Conservation (phyloP, 1,139 yeast species). For the Suhomyces coccinellae region DNA sequence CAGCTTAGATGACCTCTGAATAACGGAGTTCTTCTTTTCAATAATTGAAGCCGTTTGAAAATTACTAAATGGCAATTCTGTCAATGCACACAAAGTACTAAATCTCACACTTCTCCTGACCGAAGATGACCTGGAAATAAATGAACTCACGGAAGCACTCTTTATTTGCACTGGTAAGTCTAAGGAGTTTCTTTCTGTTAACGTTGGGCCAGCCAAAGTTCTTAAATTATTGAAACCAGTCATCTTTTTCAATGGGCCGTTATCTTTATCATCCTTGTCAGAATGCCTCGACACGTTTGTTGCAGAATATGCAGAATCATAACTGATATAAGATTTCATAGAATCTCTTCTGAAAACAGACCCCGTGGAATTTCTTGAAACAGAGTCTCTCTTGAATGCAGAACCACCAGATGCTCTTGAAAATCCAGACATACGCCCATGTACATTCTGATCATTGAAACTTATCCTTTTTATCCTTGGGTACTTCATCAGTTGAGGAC, state of each 20-base stretch:
- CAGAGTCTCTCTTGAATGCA: conserved; percentile 36
- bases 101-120: conserved; percentile 35
- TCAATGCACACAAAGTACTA: conserved; percentile 43
- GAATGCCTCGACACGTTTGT: conserved; percentile 27
- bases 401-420: conserved; percentile 30
- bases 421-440: conserved; percentile 24
- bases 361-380: conserved; percentile 24
- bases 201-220: conserved; percentile 21
- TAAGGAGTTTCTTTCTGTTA: conserved; percentile 21
- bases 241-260: conserved; percentile 32
- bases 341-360: conserved; percentile 40
- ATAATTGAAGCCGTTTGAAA: conserved; percentile 16
- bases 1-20: conserved; percentile 21
- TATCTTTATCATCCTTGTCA: conserved; percentile 17
- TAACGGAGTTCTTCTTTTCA: conserved; percentile 11
- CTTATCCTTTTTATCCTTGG: conserved; percentile 27
- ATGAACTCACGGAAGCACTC: conserved; percentile 26
- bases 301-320: conserved; percentile 54
- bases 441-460: conserved; percentile 22
- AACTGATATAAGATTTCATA: conserved; percentile 51
- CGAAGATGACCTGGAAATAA: conserved; percentile 28
- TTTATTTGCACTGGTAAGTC: conserved; percentile 26
- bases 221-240: conserved; percentile 40
- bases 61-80: conserved; percentile 43
- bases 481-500: conserved; percentile 36